Evolutionary conservation across 2,329 filamentous ascomycete genomes (phyloP), one percentile per base, ranked within the genome.

Genomic region (Neodidymelliopsis sp.): DNA sequence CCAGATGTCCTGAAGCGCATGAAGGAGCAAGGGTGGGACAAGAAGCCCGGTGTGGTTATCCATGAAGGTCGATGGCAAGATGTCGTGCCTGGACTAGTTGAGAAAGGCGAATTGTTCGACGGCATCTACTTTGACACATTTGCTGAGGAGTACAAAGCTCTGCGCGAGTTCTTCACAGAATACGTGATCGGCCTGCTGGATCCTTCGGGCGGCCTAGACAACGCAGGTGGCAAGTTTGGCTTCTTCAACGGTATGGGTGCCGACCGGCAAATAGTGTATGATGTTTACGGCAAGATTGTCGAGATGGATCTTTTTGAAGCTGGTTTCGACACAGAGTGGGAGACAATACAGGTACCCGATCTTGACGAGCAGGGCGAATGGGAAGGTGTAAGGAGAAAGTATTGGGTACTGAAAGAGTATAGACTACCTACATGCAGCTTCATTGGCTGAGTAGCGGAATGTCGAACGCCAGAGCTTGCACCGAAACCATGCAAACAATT

Each of bases 101-200:
- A 74, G 49, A 65, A 77, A 48, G 75, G 73, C 28, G 67, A 66
- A 15, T 50, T 70, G 6, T 77, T 80, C 42, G 77, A 81, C 52
- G 78, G 72, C 9, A 78, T 99, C 60, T 99, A 97, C 77, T 97
- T 97, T 67, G 94, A 99, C 69, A 99, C 94, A 0, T 97, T 97
- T 72, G 94, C 91, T 6, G 94, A 99, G 75, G 90, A 94, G 56
- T 99, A 97, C 74, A 79, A 80, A 2, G 89, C 93, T 70, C 84
- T 97, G 20, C 87, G 88, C 35, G 80, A 86, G 51, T 97, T 97
- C 77, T 96, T 97, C 70, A 87, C 83, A 2, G 94, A 97, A 71
- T 85, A 88, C 61, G 86, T 97, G 9, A 90, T 94, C 23, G 87
- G 85, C 0, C 73, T 97, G 43, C 77, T 99, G 34, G 86, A 89